phyloP scores from a whole-genome alignment of 164 flowering plant genomes.

The Amborella trichopoda region DNA sequence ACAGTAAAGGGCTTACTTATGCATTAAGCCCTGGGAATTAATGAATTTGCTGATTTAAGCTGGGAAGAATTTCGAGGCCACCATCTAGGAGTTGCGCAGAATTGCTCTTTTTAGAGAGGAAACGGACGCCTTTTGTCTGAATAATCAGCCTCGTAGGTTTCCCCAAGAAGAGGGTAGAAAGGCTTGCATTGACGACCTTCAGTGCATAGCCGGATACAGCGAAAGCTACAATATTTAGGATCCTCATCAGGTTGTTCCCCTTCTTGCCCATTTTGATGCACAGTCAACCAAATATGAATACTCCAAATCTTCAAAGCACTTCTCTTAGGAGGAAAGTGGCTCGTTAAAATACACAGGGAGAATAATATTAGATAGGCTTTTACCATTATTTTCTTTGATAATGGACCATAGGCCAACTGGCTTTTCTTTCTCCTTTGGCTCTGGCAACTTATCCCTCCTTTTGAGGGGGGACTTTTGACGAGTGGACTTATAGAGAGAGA shows the following conservation, averaged over 20 bases:
- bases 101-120: slow-evolving; percentile 44
- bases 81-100: too few species aligned
- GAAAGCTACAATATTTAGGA: slow-evolving; percentile 41
- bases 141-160: slow-evolving; percentile 44
- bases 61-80: too few species aligned
- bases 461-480: too few species aligned
- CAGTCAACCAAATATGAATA: slow-evolving; percentile 24
- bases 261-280: slow-evolving; percentile 21
- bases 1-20: too few species aligned
- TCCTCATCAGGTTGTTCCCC: slow-evolving; percentile 43
- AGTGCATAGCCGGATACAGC: slow-evolving; percentile 48
- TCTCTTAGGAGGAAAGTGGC: slow-evolving; percentile 1
- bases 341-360: slow-evolving; percentile 1
- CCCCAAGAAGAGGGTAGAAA: slow-evolving; percentile 43
- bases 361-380: background rate
- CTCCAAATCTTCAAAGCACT: slow-evolving; percentile 15
- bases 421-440: slow-evolving; percentile 23
- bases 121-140: slow-evolving; percentile 42
- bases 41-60: too few species aligned
- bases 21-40: too few species aligned
- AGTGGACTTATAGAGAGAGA: too few species aligned
- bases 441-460: slow-evolving; percentile 24
- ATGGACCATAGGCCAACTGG: slow-evolving; percentile 24
- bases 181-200: slow-evolving; percentile 44
- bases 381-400: slow-evolving; percentile 2